A percentile compares a stretch with the other conserved stretches of the same genome.
These are phyloP conservation scores for Canavalia gladiata DNA, from an alignment of 306 rosid genomes.

Conservation along the genomic window DNA sequence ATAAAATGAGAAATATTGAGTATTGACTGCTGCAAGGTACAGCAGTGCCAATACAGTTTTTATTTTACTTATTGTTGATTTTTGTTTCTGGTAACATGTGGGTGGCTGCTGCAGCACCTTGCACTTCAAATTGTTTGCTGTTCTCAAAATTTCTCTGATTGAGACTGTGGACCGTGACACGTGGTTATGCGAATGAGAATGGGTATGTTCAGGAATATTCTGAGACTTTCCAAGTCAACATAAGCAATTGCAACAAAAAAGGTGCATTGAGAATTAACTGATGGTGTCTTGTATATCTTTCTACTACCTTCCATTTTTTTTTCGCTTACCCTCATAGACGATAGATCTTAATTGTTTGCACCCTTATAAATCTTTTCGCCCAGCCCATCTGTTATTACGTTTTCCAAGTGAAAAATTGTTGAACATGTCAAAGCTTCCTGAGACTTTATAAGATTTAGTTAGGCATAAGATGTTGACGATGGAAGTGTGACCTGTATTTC, in stretches of 20 bases:
- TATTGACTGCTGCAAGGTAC: too few relatives aligned
- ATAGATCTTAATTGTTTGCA: neutral
- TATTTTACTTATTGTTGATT: neutral
- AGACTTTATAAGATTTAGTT: neutral
- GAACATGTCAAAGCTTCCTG: neutral
- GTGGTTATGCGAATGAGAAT: neutral
- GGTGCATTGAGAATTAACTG: neutral
- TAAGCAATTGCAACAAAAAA: slow-evolving; percentile 9
- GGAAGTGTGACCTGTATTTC: neutral
- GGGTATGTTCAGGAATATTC: neutral
- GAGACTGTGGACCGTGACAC: neutral
- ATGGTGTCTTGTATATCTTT: neutral
- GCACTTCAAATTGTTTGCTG: slow-evolving; percentile 9
- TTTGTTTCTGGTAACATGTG: neutral
- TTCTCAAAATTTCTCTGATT: neutral
- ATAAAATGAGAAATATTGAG: too few relatives aligned
- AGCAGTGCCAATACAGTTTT: too few relatives aligned
- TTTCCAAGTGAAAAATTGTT: neutral
- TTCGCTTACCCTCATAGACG: neutral
- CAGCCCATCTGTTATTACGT: too few relatives aligned
- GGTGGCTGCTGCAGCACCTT: neutral
- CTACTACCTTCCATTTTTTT: neutral
- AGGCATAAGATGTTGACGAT: neutral
- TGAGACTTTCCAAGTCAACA: neutral
- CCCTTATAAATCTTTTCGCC: neutral